A percentile compares a stretch with the other conserved stretches of the same genome.
phyloP scores from a whole-genome alignment of 2,329 filamentous ascomycete genomes.

The Bimuria novae-zelandiae region DNA sequence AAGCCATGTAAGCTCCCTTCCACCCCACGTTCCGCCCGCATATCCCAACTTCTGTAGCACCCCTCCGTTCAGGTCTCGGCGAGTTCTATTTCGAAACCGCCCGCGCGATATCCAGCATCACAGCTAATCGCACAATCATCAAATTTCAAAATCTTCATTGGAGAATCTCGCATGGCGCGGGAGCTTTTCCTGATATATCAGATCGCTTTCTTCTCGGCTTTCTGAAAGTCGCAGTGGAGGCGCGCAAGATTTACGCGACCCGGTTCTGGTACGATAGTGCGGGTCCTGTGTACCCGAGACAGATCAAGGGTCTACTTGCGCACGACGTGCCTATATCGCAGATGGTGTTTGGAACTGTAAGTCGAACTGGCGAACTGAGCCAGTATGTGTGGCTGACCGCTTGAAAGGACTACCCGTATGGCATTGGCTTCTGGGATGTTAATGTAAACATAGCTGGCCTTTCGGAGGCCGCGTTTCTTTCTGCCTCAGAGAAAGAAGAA shows the following conservation, averaged over 20 bases:
- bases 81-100: constrained; percentile 48
- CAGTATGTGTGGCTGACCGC: not conserved
- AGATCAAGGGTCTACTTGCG: constrained; percentile 42
- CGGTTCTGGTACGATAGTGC: constrained; percentile 47
- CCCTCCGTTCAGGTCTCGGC: constrained; percentile 39
- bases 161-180: constrained; percentile 43
- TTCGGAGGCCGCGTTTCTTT: constrained; percentile 27
- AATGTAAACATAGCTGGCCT: constrained; percentile 38
- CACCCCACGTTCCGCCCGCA: not conserved
- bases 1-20: constrained; percentile 35
- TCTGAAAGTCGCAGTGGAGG: constrained; percentile 26
- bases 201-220: constrained; percentile 43
- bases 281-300: constrained; percentile 43
- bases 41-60: constrained; percentile 21
- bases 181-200: constrained; percentile 43
- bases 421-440: constrained; percentile 45
- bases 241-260: constrained; percentile 33
- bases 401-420: constrained; percentile 42
- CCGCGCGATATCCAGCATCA: constrained; percentile 41
- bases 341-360: constrained; percentile 45
- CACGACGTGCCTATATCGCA: constrained; percentile 36
- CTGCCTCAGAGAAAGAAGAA: constrained; percentile 27
- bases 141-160: constrained; percentile 39
- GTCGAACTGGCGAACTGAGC: constrained; percentile 5
- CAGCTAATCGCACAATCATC: constrained; percentile 32